These are phyloP conservation scores for Ophidiomyces ophidiicola DNA, from an alignment of 2,329 filamentous ascomycete species.

Conservation along the genomic window DNA sequence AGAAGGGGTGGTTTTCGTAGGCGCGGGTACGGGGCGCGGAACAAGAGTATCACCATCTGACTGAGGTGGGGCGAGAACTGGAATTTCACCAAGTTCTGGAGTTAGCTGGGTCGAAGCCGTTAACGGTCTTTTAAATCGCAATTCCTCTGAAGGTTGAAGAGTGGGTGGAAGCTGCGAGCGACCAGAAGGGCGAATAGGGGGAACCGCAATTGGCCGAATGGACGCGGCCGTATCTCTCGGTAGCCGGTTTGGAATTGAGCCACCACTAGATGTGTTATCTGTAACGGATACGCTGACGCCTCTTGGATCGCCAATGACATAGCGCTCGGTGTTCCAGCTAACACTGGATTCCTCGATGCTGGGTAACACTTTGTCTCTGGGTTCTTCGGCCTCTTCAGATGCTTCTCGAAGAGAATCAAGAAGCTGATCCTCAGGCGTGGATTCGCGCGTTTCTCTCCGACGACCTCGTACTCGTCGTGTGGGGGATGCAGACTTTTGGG, in stretches of 20 bases:
- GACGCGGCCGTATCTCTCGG: neutral
- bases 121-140: neutral
- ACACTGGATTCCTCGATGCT: slow-evolving; percentile 13
- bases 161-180: neutral
- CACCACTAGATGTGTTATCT: neutral
- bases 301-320: slow-evolving; percentile 6
- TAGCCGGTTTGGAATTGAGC: neutral
- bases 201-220: slow-evolving; percentile 3
- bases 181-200: slow-evolving; percentile 3
- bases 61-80: slow-evolving; percentile 1
- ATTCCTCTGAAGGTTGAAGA: neutral
- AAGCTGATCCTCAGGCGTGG: slow-evolving; percentile 19
- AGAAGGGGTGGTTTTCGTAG: neutral
- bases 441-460: slow-evolving; percentile 8
- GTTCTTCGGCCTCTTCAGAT: slow-evolving; percentile 13
- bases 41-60: neutral
- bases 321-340: slow-evolving; percentile 16
- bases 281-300: neutral
- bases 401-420: slow-evolving; percentile 17
- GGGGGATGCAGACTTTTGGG: slow-evolving; percentile 4
- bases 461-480: slow-evolving; percentile 2
- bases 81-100: neutral
- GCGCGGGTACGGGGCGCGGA: neutral
- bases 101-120: neutral
- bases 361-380: neutral